A percentile compares a stretch with the other conserved stretches of the same genome.
These are phyloP conservation scores for Neurospora sp. DNA, from an alignment of 495 filamentous ascomycete species.

Conservation along the genomic window DNA sequence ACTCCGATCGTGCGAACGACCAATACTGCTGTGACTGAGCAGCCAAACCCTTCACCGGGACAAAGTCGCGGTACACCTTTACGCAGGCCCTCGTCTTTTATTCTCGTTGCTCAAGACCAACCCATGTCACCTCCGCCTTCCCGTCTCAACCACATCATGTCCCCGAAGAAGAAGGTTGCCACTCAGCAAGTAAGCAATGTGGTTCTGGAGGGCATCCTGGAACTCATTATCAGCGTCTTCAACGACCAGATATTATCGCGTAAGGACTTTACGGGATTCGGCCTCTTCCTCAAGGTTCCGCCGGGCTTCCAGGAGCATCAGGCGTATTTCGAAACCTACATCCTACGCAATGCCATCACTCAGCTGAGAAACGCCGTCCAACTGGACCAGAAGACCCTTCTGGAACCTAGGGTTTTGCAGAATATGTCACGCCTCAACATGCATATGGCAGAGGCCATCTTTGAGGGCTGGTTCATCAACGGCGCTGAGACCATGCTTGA, in stretches of 20 bases:
- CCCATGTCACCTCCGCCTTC: conserved; percentile 45
- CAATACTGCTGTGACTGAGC: conserved; percentile 42
- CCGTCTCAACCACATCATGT: conserved; percentile 52
- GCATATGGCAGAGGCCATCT: conserved; percentile 80
- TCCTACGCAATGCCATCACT: conserved; percentile 65
- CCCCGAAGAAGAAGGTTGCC: conserved; percentile 42
- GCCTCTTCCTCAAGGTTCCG: conserved; percentile 79
- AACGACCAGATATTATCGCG: conserved; percentile 69
- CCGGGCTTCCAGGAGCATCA: conserved; percentile 89
- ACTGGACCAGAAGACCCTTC: conserved; percentile 59
- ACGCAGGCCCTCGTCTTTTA: conserved; percentile 77
- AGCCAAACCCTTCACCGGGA: conserved; percentile 24
- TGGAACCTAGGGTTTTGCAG: conserved; percentile 71
- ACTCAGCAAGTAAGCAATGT: conserved; percentile 50
- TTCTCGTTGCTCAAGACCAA: conserved; percentile 64
- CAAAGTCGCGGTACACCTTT: conserved; percentile 45
- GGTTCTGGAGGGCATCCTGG: conserved; percentile 64
- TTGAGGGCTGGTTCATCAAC: conserved; percentile 91
- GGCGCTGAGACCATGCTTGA: conserved; percentile 76
- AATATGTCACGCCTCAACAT: conserved; percentile 72
- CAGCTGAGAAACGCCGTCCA: conserved; percentile 59
- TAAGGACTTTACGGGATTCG: conserved; percentile 86
- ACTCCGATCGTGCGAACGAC: conserved; percentile 64
- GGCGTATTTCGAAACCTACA: conserved; percentile 86
- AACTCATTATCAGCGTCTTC: conserved; percentile 68